Evolutionary conservation across 2,329 filamentous ascomycete species (phyloP).

Genomic region (Talaromyces albobiverticillius): DNA sequence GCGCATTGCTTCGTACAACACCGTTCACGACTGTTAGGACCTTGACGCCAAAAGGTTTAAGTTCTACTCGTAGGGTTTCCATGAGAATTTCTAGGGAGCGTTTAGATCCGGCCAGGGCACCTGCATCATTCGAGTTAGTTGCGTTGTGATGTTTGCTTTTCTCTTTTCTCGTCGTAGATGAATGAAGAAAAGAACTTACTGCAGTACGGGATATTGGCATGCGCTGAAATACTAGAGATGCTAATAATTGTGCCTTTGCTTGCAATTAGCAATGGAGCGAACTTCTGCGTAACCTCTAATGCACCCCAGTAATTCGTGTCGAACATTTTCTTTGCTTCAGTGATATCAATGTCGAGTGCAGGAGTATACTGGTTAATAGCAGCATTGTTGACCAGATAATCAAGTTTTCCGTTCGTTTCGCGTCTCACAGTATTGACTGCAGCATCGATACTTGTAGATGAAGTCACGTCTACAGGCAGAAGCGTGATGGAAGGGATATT

Average conservation of each 20-base stretch:
- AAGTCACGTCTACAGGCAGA: slow-evolving; percentile 32
- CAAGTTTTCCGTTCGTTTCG: slow-evolving; percentile 32
- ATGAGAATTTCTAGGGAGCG: slow-evolving; percentile 21
- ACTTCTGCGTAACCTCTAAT: slow-evolving; percentile 37
- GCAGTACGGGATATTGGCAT: slow-evolving; percentile 27
- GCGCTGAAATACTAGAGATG: slow-evolving; percentile 22
- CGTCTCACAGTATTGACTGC: slow-evolving; percentile 22
- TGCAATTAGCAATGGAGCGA: slow-evolving; percentile 28
- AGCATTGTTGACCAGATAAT: slow-evolving; percentile 46
- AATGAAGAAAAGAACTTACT: slow-evolving; percentile 19
- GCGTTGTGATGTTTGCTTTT: not conserved
- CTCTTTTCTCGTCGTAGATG: no score
- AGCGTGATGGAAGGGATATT: slow-evolving; percentile 24
- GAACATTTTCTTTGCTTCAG: slow-evolving; percentile 34
- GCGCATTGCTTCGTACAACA: slow-evolving; percentile 17
- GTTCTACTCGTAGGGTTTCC: slow-evolving; percentile 22
- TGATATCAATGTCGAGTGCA: slow-evolving; percentile 34
- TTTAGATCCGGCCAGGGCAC: slow-evolving; percentile 20
- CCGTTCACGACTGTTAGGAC: slow-evolving; percentile 22
- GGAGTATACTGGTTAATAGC: slow-evolving; percentile 35
- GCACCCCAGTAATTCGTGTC: slow-evolving; percentile 44
- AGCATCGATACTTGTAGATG: slow-evolving; percentile 26
- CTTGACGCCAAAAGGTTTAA: slow-evolving; percentile 24
- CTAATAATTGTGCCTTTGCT: slow-evolving; percentile 26
- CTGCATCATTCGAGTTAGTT: not conserved